phyloP scores from a whole-genome alignment of 441 rosid species.

The Hypseocharis bilobata region DNA sequence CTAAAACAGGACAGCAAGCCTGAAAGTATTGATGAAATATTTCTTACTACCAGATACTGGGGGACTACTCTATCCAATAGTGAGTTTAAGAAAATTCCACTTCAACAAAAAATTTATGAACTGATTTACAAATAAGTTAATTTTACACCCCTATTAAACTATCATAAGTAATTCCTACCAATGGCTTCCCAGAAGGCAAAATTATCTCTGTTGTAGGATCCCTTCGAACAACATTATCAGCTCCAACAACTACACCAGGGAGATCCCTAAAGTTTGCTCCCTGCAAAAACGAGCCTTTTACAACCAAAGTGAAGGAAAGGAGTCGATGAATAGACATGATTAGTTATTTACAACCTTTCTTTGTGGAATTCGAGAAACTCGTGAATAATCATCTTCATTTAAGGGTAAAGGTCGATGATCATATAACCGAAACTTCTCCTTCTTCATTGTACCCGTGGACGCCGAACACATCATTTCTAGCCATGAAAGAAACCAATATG shows the following conservation, averaged over 20 bases:
- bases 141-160: too few species aligned
- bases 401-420: slow-evolving; percentile 52
- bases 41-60: too few species aligned
- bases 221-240: slow-evolving; percentile 39
- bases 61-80: background rate
- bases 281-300: slow-evolving; percentile 21
- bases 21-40: too few species aligned
- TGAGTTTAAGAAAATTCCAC: background rate
- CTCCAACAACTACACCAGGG: slow-evolving; percentile 50
- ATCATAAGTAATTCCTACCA: slow-evolving; percentile 31
- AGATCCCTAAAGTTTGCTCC: slow-evolving; percentile 65
- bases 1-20: background rate
- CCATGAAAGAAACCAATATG: slow-evolving; percentile 1
- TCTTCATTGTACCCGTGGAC: slow-evolving; percentile 16
- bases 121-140: background rate
- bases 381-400: slow-evolving; percentile 44
- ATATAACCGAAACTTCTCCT: slow-evolving; percentile 33
- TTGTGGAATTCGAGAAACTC: slow-evolving; percentile 52
- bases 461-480: slow-evolving; percentile 1
- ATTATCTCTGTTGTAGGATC: slow-evolving; percentile 42
- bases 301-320: background rate
- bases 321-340: background rate
- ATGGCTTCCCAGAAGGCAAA: slow-evolving; percentile 35
- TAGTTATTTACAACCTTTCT: slow-evolving; percentile 37
- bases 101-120: too few species aligned